Percentiles rank a stretch among this genome's conserved stretches.
phyloP scores from a whole-genome alignment of 495 filamentous ascomycete genomes.

The Penicillium lagena region DNA sequence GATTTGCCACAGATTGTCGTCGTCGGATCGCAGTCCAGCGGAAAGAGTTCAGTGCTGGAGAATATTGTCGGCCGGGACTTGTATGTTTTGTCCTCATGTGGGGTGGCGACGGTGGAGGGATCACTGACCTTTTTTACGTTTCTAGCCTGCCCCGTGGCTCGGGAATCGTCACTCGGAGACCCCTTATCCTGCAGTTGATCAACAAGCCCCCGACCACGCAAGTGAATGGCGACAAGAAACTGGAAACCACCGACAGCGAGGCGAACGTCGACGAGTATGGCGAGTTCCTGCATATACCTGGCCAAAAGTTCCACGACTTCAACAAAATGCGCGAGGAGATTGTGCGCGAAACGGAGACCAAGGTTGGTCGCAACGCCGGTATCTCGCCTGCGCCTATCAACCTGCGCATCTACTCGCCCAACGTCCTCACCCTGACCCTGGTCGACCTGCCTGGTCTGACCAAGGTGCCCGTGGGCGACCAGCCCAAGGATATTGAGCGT shows the following conservation, averaged over 20 bases:
- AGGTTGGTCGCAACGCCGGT: conserved; percentile 92
- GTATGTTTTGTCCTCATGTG: conserved; percentile 47
- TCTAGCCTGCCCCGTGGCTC: conserved; percentile 90
- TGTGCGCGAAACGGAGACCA: conserved; percentile 89
- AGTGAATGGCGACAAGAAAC: conserved; percentile 67
- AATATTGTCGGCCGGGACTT: conserved; percentile 99
- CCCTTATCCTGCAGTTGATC: conserved; percentile 96
- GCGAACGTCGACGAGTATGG: conserved; percentile 96
- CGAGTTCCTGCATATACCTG: conserved; percentile 97
- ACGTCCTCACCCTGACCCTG: conserved; percentile 93
- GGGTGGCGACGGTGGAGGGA: conserved; percentile 5
- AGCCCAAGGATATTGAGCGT: conserved; percentile 95
- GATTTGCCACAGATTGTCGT: conserved; percentile 98
- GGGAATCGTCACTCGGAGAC: conserved; percentile 94
- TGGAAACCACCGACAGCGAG: conserved; percentile 69
- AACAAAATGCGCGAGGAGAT: conserved; percentile 99
- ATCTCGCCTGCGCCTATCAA: conserved; percentile 97
- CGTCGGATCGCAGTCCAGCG: conserved; percentile 97
- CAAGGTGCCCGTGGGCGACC: conserved; percentile 96
- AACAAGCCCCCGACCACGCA: conserved; percentile 63
- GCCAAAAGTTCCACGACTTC: conserved; percentile 98
- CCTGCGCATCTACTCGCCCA: conserved; percentile 94
- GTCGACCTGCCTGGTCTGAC: conserved; percentile 97
- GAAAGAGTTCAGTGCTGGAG: conserved; percentile 99
- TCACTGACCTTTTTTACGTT: conserved; percentile 16